A percentile compares a stretch with the other conserved stretches of the same genome.
Evolutionary conservation across 257 asterid genomes (phyloP).

Genomic region (Salvia miltiorrhiza): DNA sequence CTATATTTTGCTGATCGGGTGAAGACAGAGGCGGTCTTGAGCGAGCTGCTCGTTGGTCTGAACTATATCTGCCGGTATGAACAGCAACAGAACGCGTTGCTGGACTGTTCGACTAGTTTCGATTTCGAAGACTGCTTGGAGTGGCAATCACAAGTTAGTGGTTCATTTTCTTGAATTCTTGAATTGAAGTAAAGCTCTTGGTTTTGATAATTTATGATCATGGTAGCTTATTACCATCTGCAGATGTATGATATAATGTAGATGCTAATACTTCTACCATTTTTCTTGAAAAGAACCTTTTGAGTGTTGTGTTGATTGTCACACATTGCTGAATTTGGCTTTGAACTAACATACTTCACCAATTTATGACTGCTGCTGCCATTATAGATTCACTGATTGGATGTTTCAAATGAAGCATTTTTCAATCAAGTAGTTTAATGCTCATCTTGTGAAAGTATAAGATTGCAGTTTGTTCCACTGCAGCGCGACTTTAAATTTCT

Average conservation of each 20-base stretch:
- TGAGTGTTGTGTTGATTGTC: slow-evolving; percentile 13
- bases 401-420: too few species aligned
- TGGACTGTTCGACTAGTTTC: slow-evolving; percentile 85
- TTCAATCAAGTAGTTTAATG: too few species aligned
- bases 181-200: not conserved
- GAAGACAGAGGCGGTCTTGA: slow-evolving; percentile 64
- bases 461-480: too few species aligned
- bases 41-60: slow-evolving; percentile 73
- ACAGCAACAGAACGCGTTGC: slow-evolving; percentile 74
- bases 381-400: too few species aligned
- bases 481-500: too few species aligned
- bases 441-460: too few species aligned
- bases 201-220: not conserved
- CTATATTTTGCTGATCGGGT: slow-evolving; percentile 68
- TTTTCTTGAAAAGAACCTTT: slow-evolving; percentile 1
- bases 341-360: not conserved
- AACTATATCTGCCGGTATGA: slow-evolving; percentile 82
- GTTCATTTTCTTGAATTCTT: slow-evolving; percentile 41
- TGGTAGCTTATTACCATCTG: slow-evolving; percentile 17
- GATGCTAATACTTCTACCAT: slow-evolving; percentile 24
- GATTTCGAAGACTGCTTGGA: slow-evolving; percentile 77
- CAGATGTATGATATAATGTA: slow-evolving; percentile 25
- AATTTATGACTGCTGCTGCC: not conserved
- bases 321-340: not conserved
- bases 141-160: slow-evolving; percentile 55